Percentiles rank a stretch among this genome's conserved stretches.
Conservation (phyloP, 2,329 filamentous ascomycete genomes). For the Dryadomyces quercivorus region DNA sequence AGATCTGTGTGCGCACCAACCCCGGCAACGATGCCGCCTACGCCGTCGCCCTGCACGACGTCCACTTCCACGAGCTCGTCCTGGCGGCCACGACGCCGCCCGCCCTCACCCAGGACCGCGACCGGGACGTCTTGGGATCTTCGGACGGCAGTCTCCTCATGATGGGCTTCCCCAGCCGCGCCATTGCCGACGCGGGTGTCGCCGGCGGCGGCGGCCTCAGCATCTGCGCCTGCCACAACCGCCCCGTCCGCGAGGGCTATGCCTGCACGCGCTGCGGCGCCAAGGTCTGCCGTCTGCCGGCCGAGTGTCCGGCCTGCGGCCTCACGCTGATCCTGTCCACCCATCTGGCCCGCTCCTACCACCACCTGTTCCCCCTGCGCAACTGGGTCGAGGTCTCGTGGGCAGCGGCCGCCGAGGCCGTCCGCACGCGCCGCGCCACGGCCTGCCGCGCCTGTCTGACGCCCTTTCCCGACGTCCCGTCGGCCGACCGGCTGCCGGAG, state of each 20-base stretch:
- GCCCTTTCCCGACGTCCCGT: conserved; percentile 48
- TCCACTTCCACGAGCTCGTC: conserved; percentile 80
- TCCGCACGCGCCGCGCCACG: conserved; percentile 12
- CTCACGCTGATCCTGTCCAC: conserved; percentile 91
- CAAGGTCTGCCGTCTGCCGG: conserved; percentile 81
- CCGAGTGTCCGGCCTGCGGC: conserved; percentile 82
- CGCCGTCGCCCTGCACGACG: conserved; percentile 73
- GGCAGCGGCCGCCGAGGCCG: conserved; percentile 49
- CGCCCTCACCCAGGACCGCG: conserved; percentile 36
- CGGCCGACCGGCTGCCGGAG: conserved; percentile 6
- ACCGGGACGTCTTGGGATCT: too few species aligned
- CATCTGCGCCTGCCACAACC: conserved; percentile 84
- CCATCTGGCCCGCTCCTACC: conserved; percentile 83
- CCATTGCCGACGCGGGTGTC: conserved; percentile 53
- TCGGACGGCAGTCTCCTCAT: conserved; percentile 58
- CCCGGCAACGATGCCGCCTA: conserved; percentile 49
- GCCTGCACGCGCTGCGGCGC: conserved; percentile 76
- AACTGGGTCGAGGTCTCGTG: conserved; percentile 90
- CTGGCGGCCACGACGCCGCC: conserved; percentile 83
- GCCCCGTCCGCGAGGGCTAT: conserved; percentile 73
- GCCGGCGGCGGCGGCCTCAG: conserved; percentile 51
- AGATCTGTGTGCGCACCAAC: conserved; percentile 82
- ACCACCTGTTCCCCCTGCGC: conserved; percentile 78
- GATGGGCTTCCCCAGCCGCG: conserved; percentile 95
- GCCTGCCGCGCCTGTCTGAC: conserved; percentile 71